Percentiles rank a stretch among this genome's conserved stretches.
These are phyloP conservation scores for Fusarium robinianum DNA, from an alignment of 2,329 filamentous ascomycete genomes.

Conservation along the genomic window DNA sequence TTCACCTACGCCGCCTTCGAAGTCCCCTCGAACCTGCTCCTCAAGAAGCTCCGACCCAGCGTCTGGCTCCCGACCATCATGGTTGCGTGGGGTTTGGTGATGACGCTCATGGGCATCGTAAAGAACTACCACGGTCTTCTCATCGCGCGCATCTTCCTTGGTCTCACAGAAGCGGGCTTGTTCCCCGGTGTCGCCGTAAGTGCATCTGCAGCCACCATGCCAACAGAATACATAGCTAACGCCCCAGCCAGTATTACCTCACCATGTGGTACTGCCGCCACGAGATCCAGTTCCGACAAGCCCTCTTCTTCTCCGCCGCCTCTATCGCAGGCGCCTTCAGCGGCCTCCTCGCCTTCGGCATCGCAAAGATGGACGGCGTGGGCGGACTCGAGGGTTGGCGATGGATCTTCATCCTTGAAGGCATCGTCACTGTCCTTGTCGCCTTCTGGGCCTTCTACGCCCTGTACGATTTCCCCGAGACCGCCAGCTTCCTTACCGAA, in stretches of 20 bases:
- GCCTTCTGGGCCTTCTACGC: constrained; percentile 70
- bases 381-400: constrained; percentile 64
- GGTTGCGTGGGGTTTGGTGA: constrained; percentile 58
- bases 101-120: constrained; percentile 60
- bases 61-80: constrained; percentile 79
- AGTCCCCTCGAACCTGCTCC: constrained; percentile 74
- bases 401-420: constrained; percentile 73
- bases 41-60: constrained; percentile 74
- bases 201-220: background rate
- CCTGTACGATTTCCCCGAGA: constrained; percentile 80
- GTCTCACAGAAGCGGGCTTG: constrained; percentile 68
- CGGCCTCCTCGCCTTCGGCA: constrained; percentile 71
- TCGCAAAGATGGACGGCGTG: constrained; percentile 70
- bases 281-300: constrained; percentile 60
- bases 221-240: background rate
- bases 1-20: constrained; percentile 77
- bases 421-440: constrained; percentile 69
- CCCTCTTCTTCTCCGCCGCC: constrained; percentile 82
- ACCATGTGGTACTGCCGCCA: constrained; percentile 65
- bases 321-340: constrained; percentile 79
- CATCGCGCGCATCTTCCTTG: constrained; percentile 60
- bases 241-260: constrained; percentile 51
- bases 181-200: constrained; percentile 64
- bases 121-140: constrained; percentile 53
- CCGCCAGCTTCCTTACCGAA: constrained; percentile 72